Base-by-base conservation (phyloP, 495 filamentous ascomycete genomes). In the Glutinoglossum americanum region DNA sequence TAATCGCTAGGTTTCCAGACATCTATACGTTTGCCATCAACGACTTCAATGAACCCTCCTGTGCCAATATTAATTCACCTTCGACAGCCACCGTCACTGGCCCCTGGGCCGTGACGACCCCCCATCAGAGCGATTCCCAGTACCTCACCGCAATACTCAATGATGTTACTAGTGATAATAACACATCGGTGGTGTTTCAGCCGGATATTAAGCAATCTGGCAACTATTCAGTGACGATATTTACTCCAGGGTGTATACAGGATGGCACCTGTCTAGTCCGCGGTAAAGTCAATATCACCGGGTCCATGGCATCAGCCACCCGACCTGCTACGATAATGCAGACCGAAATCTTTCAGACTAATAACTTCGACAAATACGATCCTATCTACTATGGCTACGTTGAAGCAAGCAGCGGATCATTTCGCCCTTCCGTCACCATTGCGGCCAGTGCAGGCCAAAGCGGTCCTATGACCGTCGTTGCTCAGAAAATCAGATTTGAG, bases 351-450 rank as follows among this genome's bases (percentile, higher is more conserved):
- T 90, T 74, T 65, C 93, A 99, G 70, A 94, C 88, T 19, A 97
- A 97, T 68, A 70, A 87, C 61, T 87, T 81, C 64, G 87, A 95
- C 70, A 99, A 97, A 69, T 94, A 92, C 61, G 93, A 97, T 64
- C 79, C 82, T 57, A 79, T 97, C 59, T 94, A 89, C 66, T 80
- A 79, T 58, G 93, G 89, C 8, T 77, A 76, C 59, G 80, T 99
- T 57, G 88, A 97, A 64, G 80, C 80, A 30, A 81, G 74, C 60
- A 82, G 80, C 33, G 73, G 73, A 61, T 75, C 74, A 23, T 97
- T 97, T 70, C 79, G 82, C 23, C 88, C 92, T 27, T 76, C 75
- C 19, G 80, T 99, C 54, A 94, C 87, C 1, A 71, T 99, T 55
- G 73, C 80, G 1, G 85, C 90, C 11, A 66, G 75, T 21, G 60